Evolutionary conservation across 768 basidiomycete genomes (phyloP).

Genomic region (Tricholoma terreum): DNA sequence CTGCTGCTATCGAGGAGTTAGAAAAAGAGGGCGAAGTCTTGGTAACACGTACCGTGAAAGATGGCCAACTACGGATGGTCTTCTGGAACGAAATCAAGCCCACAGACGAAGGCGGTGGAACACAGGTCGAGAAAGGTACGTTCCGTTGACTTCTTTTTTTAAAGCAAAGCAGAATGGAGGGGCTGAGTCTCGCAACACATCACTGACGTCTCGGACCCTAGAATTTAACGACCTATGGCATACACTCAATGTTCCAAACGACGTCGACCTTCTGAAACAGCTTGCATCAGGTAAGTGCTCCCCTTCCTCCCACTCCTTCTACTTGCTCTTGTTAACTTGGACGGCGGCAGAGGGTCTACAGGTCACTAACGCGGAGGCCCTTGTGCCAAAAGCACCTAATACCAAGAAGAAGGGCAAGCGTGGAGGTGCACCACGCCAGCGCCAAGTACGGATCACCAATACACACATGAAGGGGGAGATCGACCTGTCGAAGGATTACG

Average conservation of each 20-base stretch:
- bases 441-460: slow-evolving; percentile 84
- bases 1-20: slow-evolving; percentile 81
- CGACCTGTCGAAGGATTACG: slow-evolving; percentile 77
- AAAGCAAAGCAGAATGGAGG: not conserved
- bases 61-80: slow-evolving; percentile 79
- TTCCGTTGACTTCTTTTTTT: not conserved
- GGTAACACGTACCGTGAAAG: slow-evolving; percentile 82
- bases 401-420: slow-evolving; percentile 80
- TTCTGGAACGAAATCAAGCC: slow-evolving; percentile 90
- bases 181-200: not conserved
- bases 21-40: slow-evolving; percentile 86
- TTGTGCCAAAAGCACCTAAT: slow-evolving; percentile 50
- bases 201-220: slow-evolving; percentile 28
- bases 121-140: slow-evolving; percentile 75
- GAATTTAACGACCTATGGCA: slow-evolving; percentile 92
- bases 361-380: slow-evolving; percentile 65
- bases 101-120: slow-evolving; percentile 66
- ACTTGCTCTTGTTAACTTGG: slow-evolving; percentile 8
- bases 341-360: slow-evolving; percentile 67
- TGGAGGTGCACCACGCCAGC: slow-evolving; percentile 66
- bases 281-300: slow-evolving; percentile 61
- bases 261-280: slow-evolving; percentile 76
- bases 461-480: slow-evolving; percentile 84
- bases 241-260: slow-evolving; percentile 77
- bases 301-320: slow-evolving; percentile 2